phyloP scores from a whole-genome alignment of 2,329 filamentous ascomycete species.

The Botrytis paeoniae region DNA sequence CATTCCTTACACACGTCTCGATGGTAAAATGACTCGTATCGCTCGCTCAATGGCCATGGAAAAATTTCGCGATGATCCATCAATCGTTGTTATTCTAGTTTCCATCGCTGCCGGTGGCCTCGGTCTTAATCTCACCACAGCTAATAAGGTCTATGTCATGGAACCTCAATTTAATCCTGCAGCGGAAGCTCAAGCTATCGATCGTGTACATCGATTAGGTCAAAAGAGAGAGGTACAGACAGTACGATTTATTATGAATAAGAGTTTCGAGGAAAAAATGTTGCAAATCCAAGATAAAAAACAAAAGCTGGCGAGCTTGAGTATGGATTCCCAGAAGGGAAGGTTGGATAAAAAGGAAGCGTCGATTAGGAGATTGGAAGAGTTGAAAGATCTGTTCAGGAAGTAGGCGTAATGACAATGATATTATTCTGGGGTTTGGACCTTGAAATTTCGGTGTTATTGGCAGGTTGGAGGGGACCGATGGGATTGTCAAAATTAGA shows the following conservation, averaged over 20 bases:
- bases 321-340: slow-evolving; percentile 61
- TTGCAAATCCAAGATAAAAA: slow-evolving; percentile 87
- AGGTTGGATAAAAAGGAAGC: slow-evolving; percentile 38
- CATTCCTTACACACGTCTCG: slow-evolving; percentile 75
- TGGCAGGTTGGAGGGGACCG: neutral
- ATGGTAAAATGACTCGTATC: slow-evolving; percentile 79
- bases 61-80: slow-evolving; percentile 68
- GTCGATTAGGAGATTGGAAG: slow-evolving; percentile 47
- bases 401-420: slow-evolving; percentile 19
- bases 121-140: slow-evolving; percentile 84
- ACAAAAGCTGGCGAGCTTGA: slow-evolving; percentile 82
- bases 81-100: slow-evolving; percentile 77
- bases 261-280: slow-evolving; percentile 94
- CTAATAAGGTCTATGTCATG: slow-evolving; percentile 91
- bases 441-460: neutral
- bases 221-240: slow-evolving; percentile 88
- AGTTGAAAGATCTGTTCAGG: slow-evolving; percentile 57
- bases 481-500: too few relatives aligned
- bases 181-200: slow-evolving; percentile 89
- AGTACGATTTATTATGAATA: slow-evolving; percentile 82
- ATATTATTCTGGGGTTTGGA: neutral
- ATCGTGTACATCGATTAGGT: slow-evolving; percentile 86
- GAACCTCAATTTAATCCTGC: slow-evolving; percentile 97
- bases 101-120: slow-evolving; percentile 91
- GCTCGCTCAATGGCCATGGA: slow-evolving; percentile 74